These are phyloP conservation scores for Yamadazyma trypodendri DNA, from an alignment of 1,139 yeast species.

Conservation along the genomic window DNA sequence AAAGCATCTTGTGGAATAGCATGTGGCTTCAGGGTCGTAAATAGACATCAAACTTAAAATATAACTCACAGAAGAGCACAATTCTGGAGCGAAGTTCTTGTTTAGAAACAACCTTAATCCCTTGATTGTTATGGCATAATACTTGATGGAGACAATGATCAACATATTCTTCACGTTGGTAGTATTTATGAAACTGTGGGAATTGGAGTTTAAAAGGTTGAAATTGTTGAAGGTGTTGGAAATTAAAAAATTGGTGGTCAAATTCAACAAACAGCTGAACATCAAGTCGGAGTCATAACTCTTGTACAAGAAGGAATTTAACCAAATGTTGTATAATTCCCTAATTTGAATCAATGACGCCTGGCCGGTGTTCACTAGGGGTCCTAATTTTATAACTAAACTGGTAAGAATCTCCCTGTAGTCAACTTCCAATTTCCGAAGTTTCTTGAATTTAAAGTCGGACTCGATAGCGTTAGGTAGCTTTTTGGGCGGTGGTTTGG, in stretches of 20 bases:
- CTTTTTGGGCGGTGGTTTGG: constrained; percentile 5
- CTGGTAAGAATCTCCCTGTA: constrained; percentile 17
- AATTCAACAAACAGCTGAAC: constrained; percentile 40
- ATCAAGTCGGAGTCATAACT: constrained; percentile 26
- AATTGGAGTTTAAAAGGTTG: constrained; percentile 13
- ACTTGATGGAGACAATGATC: constrained; percentile 30
- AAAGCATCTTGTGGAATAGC: constrained; percentile 39
- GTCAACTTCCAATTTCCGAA: constrained; percentile 16
- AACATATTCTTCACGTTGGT: constrained; percentile 25
- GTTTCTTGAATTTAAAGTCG: constrained; percentile 14
- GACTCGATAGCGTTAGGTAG: constrained; percentile 20
- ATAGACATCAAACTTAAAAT: constrained; percentile 43
- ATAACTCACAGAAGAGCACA: constrained; percentile 39
- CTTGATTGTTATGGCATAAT: constrained; percentile 40
- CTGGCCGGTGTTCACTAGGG: constrained; percentile 26
- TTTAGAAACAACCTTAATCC: constrained; percentile 32
- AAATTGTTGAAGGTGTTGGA: constrained; percentile 30
- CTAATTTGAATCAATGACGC: constrained; percentile 32
- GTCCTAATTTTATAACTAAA: constrained; percentile 17
- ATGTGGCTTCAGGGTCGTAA: constrained; percentile 46
- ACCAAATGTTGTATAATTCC: constrained; percentile 33
- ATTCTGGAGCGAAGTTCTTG: constrained; percentile 30
- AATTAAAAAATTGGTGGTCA: constrained; percentile 41
- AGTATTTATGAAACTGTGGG: constrained; percentile 16
- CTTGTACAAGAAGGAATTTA: constrained; percentile 31